A percentile compares a stretch with the other conserved stretches of the same genome.
Evolutionary conservation across 192 early-diverging fungal genomes (phyloP).

Genomic region (Obelidium mucronatum): DNA sequence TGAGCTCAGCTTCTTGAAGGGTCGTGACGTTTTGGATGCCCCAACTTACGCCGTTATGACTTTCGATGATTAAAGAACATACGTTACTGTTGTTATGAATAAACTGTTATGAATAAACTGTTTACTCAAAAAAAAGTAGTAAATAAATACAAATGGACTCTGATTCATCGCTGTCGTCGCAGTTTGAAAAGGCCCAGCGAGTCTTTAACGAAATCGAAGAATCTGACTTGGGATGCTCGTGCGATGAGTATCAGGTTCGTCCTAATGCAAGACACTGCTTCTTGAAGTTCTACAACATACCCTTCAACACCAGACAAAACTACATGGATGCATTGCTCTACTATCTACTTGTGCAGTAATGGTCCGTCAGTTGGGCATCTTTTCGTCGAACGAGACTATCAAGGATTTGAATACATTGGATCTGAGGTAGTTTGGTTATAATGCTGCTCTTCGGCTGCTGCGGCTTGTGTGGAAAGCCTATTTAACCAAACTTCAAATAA

Average conservation of each 20-base stretch:
- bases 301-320: conserved; percentile 10
- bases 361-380: conserved; percentile 71
- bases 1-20: conserved; percentile 86
- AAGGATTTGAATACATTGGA: conserved; percentile 89
- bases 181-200: conserved; percentile 29
- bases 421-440: conserved; percentile 56
- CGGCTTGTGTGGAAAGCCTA: neutral
- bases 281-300: neutral
- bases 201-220: conserved; percentile 14
- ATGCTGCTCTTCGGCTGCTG: neutral
- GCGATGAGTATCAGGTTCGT: conserved; percentile 27
- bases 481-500: neutral
- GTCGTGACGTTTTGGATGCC: conserved; percentile 76
- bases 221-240: neutral
- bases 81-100: conserved; percentile 47
- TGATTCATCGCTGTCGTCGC: conserved; percentile 9
- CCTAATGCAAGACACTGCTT: neutral
- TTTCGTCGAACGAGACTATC: conserved; percentile 86
- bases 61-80: conserved; percentile 53
- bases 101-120: too few relatives aligned
- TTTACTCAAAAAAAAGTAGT: too few relatives aligned
- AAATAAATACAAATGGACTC: too few relatives aligned
- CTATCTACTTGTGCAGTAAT: conserved; percentile 45
- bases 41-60: conserved; percentile 90
- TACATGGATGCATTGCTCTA: neutral